These are phyloP conservation scores for Pulicaria dysenterica DNA, from an alignment of 129 eudicot species.

Conservation along the genomic window DNA sequence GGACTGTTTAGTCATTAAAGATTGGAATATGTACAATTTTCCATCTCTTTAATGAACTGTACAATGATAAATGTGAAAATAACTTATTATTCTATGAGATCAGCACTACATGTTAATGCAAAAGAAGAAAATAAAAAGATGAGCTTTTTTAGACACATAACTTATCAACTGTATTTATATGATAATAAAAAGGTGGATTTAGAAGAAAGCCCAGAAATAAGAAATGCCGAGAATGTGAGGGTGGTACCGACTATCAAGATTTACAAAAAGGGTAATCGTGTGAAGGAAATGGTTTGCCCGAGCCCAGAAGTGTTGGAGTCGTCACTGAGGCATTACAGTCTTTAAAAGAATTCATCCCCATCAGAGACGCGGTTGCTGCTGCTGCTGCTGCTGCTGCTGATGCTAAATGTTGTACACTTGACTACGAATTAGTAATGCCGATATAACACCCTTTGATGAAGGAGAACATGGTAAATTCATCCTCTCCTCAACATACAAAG, in stretches of 20 bases:
- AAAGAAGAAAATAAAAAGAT: background rate
- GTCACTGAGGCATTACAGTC: slow-evolving; percentile 75
- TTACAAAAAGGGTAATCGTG: slow-evolving; percentile 68
- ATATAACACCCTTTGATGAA: slow-evolving; percentile 41
- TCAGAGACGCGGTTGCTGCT: background rate
- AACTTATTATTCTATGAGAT: background rate
- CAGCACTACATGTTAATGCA: background rate
- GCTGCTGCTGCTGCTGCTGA: background rate
- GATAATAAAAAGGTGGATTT: slow-evolving; percentile 60
- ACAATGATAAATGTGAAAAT: too few relatives aligned
- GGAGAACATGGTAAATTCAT: slow-evolving; percentile 38
- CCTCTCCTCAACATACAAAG: slow-evolving; percentile 38
- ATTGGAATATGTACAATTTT: too few relatives aligned
- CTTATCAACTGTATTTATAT: slow-evolving; percentile 11
- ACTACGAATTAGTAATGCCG: slow-evolving; percentile 27
- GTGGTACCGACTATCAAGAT: slow-evolving; percentile 80
- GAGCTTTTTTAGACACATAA: background rate
- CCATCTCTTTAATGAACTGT: too few relatives aligned
- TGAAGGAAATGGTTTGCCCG: slow-evolving; percentile 83
- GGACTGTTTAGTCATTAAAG: too few relatives aligned
- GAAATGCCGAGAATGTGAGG: slow-evolving; percentile 64
- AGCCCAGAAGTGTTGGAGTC: slow-evolving; percentile 77
- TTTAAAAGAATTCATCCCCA: slow-evolving; percentile 30
- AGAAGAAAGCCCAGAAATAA: slow-evolving; percentile 61
- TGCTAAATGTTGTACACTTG: slow-evolving; percentile 38